phyloP scores from a whole-genome alignment of 306 rosid species.

The Echinosophora koreensis region DNA sequence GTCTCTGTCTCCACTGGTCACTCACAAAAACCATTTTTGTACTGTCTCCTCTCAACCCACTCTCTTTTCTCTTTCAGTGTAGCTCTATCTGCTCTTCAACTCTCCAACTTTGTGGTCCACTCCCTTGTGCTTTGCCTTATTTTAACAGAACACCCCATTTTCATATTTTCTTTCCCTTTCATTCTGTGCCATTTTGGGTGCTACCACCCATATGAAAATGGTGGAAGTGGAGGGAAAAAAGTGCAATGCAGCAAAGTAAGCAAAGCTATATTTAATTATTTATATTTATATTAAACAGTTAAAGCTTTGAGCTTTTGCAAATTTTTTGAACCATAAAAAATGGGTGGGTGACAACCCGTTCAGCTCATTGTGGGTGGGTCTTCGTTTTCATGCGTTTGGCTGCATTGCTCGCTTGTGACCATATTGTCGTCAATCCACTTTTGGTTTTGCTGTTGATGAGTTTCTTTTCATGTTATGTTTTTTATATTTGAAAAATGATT shows the following conservation, averaged over 20 bases:
- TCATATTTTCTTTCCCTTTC: constrained; percentile 12
- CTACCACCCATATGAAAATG: constrained; percentile 23
- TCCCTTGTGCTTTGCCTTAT: not conserved
- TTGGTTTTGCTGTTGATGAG: constrained; percentile 24
- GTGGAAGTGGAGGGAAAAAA: not conserved
- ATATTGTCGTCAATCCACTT: constrained; percentile 21
- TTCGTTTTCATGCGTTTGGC: constrained; percentile 47
- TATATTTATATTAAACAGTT: not conserved
- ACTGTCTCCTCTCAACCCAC: not conserved
- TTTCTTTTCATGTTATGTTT: not conserved
- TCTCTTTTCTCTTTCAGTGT: not conserved
- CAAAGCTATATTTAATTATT: too few species aligned
- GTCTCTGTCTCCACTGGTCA: constrained; percentile 37
- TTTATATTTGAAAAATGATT: not conserved
- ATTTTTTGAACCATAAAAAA: not conserved
- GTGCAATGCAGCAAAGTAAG: constrained; percentile 32
- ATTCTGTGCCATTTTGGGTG: constrained; percentile 37
- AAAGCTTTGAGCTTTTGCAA: constrained; percentile 21
- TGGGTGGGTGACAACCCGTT: not conserved
- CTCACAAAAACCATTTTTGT: constrained; percentile 13
- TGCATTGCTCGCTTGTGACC: not conserved
- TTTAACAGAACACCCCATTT: not conserved
- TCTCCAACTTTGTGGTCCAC: constrained; percentile 31
- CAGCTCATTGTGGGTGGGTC: not conserved
- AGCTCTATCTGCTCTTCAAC: not conserved